Conservation (phyloP, 192 early-diverging fungal genomes). For the Linnemannia elongata region DNA sequence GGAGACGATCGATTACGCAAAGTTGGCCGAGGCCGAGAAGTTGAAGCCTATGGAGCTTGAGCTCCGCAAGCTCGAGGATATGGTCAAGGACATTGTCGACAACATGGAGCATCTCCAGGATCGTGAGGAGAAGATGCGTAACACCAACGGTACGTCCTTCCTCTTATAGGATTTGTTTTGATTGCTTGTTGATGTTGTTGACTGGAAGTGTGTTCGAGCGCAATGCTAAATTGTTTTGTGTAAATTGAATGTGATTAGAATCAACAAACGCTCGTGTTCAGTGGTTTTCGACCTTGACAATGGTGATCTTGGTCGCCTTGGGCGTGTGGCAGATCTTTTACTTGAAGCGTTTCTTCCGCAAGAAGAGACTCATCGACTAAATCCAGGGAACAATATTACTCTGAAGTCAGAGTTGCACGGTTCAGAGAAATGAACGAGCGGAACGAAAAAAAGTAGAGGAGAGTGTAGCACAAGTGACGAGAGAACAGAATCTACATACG, state of each 20-base stretch:
- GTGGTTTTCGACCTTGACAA: constrained; percentile 82
- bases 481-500: background rate
- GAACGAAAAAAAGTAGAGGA: background rate
- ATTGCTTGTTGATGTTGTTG: background rate
- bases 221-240: too few relatives aligned
- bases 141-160: constrained; percentile 80
- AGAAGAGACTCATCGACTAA: constrained; percentile 89
- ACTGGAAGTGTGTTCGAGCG: background rate
- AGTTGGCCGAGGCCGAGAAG: constrained; percentile 82
- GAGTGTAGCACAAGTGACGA: background rate
- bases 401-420: background rate
- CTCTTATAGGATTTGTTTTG: background rate
- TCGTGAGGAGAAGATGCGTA: constrained; percentile 87
- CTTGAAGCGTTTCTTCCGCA: constrained; percentile 88
- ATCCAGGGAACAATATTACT: background rate
- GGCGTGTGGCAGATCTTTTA: constrained; percentile 94
- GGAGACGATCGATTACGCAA: constrained; percentile 81
- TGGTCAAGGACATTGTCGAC: constrained; percentile 81
- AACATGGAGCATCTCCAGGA: constrained; percentile 89
- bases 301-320: constrained; percentile 79
- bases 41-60: constrained; percentile 92
- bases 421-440: background rate
- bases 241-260: constrained; percentile 63
- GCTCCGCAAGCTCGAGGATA: constrained; percentile 82
- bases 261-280: constrained; percentile 92